A percentile compares a stretch with the other conserved stretches of the same genome.
These are phyloP conservation scores for Rosa rugosa DNA, from an alignment of 306 rosid species.

Conservation along the genomic window DNA sequence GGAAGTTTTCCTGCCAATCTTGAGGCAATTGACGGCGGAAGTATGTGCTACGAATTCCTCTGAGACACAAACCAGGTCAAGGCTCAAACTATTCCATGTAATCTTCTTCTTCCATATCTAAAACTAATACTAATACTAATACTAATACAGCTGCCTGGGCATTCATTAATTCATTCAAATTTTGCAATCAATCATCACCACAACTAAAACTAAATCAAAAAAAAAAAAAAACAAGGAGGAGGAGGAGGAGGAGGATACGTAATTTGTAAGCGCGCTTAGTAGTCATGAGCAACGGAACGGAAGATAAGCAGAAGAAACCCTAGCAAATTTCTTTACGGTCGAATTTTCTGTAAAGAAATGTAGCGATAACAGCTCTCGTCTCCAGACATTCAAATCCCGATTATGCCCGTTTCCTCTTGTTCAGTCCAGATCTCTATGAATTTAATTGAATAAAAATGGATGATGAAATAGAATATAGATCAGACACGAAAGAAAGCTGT, in stretches of 20 bases:
- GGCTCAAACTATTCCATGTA: constrained; percentile 18
- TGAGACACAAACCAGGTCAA: constrained; percentile 54
- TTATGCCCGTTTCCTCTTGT: neutral
- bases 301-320: constrained; percentile 40
- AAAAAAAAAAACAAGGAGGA: neutral
- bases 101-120: no score
- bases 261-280: constrained; percentile 99
- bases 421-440: constrained; percentile 26
- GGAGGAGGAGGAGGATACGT: constrained; percentile 68
- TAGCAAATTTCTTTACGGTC: constrained; percentile 5
- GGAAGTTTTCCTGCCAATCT: constrained; percentile 89
- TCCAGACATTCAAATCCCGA: constrained; percentile 24
- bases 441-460: neutral
- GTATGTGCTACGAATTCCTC: constrained; percentile 99
- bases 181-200: neutral
- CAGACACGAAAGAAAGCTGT: no score
- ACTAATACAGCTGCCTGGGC: no score
- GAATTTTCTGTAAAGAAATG: neutral
- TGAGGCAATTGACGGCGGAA: constrained; percentile 91
- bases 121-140: no score
- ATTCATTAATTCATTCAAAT: no score
- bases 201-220: neutral
- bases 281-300: constrained; percentile 51
- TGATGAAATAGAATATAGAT: no score
- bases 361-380: neutral